A percentile compares a stretch with the other conserved stretches of the same genome.
These are phyloP conservation scores for Penicillium coprophilum DNA, from an alignment of 495 filamentous ascomycete genomes.

Conservation along the genomic window DNA sequence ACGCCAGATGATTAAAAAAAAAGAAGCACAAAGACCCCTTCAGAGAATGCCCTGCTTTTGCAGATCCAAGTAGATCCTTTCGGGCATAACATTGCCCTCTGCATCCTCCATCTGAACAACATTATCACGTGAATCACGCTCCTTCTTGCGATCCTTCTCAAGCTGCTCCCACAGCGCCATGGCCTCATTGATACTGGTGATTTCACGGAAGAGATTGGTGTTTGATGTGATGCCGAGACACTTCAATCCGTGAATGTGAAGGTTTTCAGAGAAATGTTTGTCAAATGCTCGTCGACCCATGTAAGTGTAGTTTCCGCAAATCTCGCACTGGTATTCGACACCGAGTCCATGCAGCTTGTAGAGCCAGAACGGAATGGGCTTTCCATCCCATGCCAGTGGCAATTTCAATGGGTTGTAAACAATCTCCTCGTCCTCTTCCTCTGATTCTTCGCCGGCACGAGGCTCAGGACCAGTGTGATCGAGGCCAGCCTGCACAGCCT, in stretches of 20 bases:
- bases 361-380: constrained; percentile 98
- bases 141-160: constrained; percentile 78
- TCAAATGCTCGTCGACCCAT: constrained; percentile 95
- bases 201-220: constrained; percentile 89
- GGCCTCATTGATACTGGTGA: constrained; percentile 87
- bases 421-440: constrained; percentile 68
- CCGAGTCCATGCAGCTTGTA: constrained; percentile 96
- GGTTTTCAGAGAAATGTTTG: constrained; percentile 94
- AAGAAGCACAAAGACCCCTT: constrained; percentile 1
- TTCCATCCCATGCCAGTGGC: constrained; percentile 95
- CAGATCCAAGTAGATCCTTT: constrained; percentile 90
- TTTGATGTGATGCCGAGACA: constrained; percentile 87
- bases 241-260: constrained; percentile 89
- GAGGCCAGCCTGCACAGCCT: constrained; percentile 72
- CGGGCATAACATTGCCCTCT: constrained; percentile 97
- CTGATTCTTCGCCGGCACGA: constrained; percentile 60
- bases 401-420: constrained; percentile 97
- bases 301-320: constrained; percentile 97
- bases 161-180: constrained; percentile 90
- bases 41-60: constrained; percentile 57
- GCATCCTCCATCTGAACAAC: constrained; percentile 98
- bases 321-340: constrained; percentile 92
- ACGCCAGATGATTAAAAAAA: constrained; percentile 5
- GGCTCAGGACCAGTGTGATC: constrained; percentile 46
- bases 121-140: constrained; percentile 69